phyloP scores from a whole-genome alignment of 306 rosid species.

The Castanea mollissima region DNA sequence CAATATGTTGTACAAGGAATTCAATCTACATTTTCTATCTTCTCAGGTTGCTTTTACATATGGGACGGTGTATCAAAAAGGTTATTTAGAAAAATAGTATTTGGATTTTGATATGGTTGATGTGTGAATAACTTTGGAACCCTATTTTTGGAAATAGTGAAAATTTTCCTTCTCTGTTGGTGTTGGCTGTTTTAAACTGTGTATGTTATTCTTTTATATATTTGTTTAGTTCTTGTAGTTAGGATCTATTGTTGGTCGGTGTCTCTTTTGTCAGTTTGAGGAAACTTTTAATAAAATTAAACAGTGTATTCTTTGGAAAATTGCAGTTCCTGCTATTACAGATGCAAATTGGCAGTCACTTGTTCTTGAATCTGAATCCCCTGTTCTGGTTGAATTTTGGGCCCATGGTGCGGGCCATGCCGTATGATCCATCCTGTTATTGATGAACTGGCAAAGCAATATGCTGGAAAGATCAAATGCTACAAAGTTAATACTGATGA shows the following conservation, averaged over 20 bases:
- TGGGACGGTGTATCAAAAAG: background rate
- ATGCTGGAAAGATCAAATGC: constrained; percentile 75
- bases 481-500: constrained; percentile 88
- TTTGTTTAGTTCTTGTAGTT: background rate
- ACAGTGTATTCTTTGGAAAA: constrained; percentile 13
- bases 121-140: too few species aligned
- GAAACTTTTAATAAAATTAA: constrained; percentile 4
- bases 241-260: background rate
- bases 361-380: constrained; percentile 53
- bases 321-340: constrained; percentile 59
- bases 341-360: constrained; percentile 69
- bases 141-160: background rate
- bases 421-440: constrained; percentile 93
- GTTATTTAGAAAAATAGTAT: background rate
- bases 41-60: background rate
- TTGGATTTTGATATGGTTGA: background rate
- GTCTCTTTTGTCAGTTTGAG: constrained; percentile 6
- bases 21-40: background rate
- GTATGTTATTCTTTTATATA: background rate
- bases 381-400: constrained; percentile 96
- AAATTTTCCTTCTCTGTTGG: background rate
- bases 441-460: constrained; percentile 65
- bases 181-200: background rate
- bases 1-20: background rate
- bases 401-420: constrained; percentile 99